Base-by-base conservation (phyloP, 768 basidiomycete species). In the Rhizopogon roseolus region DNA sequence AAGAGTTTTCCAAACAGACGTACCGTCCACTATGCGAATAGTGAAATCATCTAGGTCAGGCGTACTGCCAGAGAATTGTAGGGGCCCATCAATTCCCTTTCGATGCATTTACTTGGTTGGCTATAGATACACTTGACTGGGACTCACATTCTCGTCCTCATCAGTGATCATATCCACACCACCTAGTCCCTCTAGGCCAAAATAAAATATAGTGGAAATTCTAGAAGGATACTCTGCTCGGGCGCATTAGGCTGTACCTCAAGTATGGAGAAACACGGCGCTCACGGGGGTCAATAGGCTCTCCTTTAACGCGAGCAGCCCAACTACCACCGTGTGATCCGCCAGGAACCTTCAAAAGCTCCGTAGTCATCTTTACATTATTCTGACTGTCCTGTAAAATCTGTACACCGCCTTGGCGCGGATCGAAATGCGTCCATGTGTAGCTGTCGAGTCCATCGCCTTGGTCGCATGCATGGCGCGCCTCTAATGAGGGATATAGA, bases 381-480 rank as follows among this genome's bases (percentile, higher is more conserved):
- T 96, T 97, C 54, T 72, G 66, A 28, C 79, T 74, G 66, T 98
- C 95, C 54, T 84, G 80, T 48, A 98, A 73, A 50, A 92, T 82
- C 69, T 98, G 90, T 25, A 90, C 81, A 46, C 92, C 92, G 43
- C 90, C 93, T 63, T 87, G 81, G 19, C 93, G 84, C 17, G 90
- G 76, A 67, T 97, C 93, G 63, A 91, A 95, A 60, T 83, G 80
- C 2, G 88, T 88, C 86, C 90, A 98, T 19, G 89, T 86, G 69
- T 97, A 98, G 38, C 77, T 77, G 54, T 85, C 79, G 37, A 98
- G 75, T 1, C 81, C 83, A 64, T 96, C 93, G 5, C 80, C 82
- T 65, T 97, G 92, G 60, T 96, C 92, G 64, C 93, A 94, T 5
- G 89, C 80, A 72, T 97, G 93, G 2, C 95, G 85, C 25, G 85